These are phyloP conservation scores for Solanum peruvianum DNA, from an alignment of 257 asterid genomes.

Conservation along the genomic window DNA sequence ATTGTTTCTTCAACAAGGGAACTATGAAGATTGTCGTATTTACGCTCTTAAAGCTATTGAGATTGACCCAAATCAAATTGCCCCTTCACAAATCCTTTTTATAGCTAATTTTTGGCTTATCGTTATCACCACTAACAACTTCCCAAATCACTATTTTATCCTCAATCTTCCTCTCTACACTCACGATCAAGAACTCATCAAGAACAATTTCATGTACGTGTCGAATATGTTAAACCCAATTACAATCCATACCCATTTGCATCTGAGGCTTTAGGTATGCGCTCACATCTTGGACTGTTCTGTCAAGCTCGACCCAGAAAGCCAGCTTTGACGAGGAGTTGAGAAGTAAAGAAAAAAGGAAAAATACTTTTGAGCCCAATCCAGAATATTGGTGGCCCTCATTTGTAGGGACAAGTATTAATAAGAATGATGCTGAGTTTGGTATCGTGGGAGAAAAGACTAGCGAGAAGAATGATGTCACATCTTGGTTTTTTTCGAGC, in stretches of 20 bases:
- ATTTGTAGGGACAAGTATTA: background rate
- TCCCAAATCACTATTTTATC: constrained; percentile 28
- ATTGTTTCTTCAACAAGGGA: background rate
- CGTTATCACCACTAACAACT: constrained; percentile 10
- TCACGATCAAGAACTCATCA: constrained; percentile 13
- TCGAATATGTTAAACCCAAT: constrained; percentile 22
- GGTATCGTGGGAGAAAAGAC: background rate
- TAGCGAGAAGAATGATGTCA: background rate
- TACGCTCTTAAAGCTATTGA: constrained; percentile 29
- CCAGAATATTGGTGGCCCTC: constrained; percentile 23
- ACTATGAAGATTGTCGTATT: constrained; percentile 24
- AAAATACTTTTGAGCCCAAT: too few species aligned
- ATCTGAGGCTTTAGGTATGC: constrained; percentile 28
- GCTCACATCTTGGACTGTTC: constrained; percentile 25
- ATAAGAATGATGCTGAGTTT: background rate
- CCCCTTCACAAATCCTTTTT: constrained; percentile 21
- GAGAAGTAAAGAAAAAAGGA: too few species aligned
- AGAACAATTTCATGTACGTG: constrained; percentile 5
- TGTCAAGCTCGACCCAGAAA: background rate
- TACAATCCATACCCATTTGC: constrained; percentile 26
- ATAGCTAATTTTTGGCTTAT: constrained; percentile 21
- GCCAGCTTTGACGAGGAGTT: background rate
- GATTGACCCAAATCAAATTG: constrained; percentile 23
- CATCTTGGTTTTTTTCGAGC: constrained; percentile 26
- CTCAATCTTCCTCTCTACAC: constrained; percentile 32